Evolutionary conservation across 2,329 filamentous ascomycete species (phyloP).

Genomic region (Colletotrichum destructivum): DNA sequence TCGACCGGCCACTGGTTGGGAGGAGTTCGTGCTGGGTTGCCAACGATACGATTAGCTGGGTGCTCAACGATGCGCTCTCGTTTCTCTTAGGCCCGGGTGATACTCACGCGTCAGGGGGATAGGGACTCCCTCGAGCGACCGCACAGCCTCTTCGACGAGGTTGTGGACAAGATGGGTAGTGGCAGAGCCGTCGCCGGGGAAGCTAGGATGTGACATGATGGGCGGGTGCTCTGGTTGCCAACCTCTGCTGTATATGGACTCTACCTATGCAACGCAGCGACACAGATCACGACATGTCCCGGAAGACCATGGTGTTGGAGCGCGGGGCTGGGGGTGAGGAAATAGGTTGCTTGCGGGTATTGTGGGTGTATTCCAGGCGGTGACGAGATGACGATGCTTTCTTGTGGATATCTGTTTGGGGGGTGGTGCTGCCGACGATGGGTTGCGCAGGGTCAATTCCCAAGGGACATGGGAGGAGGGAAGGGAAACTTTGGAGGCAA

Average conservation of each 20-base stretch:
- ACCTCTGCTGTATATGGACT: not conserved
- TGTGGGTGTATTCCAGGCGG: conserved; percentile 7
- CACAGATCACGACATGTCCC: conserved; percentile 2
- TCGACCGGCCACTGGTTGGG: conserved; percentile 37
- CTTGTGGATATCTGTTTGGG: conserved; percentile 5
- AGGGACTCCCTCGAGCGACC: conserved; percentile 29
- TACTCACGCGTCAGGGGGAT: conserved; percentile 37
- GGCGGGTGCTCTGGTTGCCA: conserved; percentile 3
- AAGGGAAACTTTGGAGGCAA: conserved; percentile 4
- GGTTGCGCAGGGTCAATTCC: conserved; percentile 14
- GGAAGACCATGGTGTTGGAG: conserved; percentile 19
- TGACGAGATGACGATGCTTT: conserved; percentile 8
- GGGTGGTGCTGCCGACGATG: not conserved
- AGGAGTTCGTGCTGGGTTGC: conserved; percentile 29
- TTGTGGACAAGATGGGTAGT: conserved; percentile 37
- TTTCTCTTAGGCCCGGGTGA: not conserved
- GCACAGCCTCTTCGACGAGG: conserved; percentile 37
- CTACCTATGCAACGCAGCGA: not conserved
- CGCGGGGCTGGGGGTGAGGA: not conserved
- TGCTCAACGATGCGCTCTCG: not conserved
- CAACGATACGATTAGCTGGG: not conserved
- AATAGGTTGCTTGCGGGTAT: conserved; percentile 4
- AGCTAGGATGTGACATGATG: conserved; percentile 34
- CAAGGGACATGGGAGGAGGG: not conserved
- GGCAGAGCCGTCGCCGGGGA: conserved; percentile 26